phyloP scores from a whole-genome alignment of 2,329 filamentous ascomycete genomes.

The Myriosclerotinia duriaeana region DNA sequence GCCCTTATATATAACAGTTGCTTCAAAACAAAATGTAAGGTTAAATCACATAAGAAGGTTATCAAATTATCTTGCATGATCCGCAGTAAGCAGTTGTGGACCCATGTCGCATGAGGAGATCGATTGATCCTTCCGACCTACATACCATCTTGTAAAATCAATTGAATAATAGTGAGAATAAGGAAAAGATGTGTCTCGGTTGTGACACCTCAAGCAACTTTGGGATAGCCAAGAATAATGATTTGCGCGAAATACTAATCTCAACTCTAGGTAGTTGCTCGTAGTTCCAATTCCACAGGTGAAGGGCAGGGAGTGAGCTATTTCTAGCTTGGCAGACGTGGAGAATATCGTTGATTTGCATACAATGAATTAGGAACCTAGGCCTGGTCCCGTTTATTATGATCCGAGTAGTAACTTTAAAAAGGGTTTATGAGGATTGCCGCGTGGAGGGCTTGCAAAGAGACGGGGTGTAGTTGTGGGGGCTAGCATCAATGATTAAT shows the following conservation, averaged over 20 bases:
- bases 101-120: neutral
- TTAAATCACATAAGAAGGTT: neutral
- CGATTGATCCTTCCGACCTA: neutral
- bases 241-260: neutral
- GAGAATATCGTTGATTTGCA: neutral
- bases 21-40: neutral
- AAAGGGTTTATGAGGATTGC: neutral
- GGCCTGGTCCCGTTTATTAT: neutral
- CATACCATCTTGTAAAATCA: neutral
- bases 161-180: neutral
- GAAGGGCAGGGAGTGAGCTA: neutral
- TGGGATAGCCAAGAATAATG: neutral
- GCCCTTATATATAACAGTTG: neutral
- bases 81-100: neutral
- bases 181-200: neutral
- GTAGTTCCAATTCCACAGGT: neutral
- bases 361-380: neutral
- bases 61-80: conserved; percentile 11
- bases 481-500: neutral
- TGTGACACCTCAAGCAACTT: neutral
- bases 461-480: neutral
- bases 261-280: neutral
- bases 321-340: neutral
- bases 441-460: neutral
- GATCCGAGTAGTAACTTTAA: neutral